Evolutionary conservation across 140 eudicot species (phyloP), one percentile per base, ranked within the genome.

Genomic region (Eryngium alpinum): DNA sequence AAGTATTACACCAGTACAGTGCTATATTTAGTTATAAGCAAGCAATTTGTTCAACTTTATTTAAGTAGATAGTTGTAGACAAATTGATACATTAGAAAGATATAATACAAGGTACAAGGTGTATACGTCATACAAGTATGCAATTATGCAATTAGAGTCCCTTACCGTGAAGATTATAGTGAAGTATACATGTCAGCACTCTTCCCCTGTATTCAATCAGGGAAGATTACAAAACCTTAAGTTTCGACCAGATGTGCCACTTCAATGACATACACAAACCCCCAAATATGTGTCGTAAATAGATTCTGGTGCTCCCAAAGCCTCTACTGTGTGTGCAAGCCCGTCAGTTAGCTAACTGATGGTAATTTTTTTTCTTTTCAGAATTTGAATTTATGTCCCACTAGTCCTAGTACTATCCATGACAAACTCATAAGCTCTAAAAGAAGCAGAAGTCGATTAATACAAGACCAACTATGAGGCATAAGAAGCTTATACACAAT

Each of bases 141-240:
- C 0, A 33, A 16, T 1, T 16, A 32, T 31, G 2, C 17, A 19
- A 70, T 32, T 14, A 18, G 6, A 49, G 16, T 33, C 27, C 50
- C 76, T 71, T 71, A 93, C 99, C 98, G 90, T 74, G 99, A 91
- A 85, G 99, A 89, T 81, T 93, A 97, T 77, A 96, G 82, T 62
- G 99, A 84, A 57, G 99, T 93, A 87, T 93, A 96, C 96, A 96
- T 93, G 88, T 96, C 99, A 79, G 98, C 98, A 82, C 93, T 77
- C 80, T 93, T 96, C 15, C 98, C 99, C 99, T 92, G 92, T 82
- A 79, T 46, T 83, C n/a, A n/a, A n/a, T n/a, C n/a, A n/a, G n/a
- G n/a, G n/a, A n/a, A n/a, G n/a, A n/a, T n/a, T n/a, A n/a, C n/a
- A n/a, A n/a, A n/a, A n/a, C n/a, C n/a, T n/a, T n/a, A n/a, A n/a